These are phyloP conservation scores for Botrytis paeoniae DNA, from an alignment of 2,329 filamentous ascomycete genomes.

Conservation along the genomic window DNA sequence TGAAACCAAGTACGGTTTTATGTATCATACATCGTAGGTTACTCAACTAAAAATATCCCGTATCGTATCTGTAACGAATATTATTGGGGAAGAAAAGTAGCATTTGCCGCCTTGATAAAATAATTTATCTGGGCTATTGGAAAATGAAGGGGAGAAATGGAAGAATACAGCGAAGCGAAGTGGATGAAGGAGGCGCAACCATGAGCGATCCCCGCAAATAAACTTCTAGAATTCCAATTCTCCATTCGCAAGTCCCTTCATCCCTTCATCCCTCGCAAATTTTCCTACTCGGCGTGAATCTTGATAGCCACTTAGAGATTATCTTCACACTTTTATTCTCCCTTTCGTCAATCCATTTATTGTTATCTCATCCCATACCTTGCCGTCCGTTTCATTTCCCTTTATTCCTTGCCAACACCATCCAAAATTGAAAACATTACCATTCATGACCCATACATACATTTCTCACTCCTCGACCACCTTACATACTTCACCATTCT, in stretches of 20 bases:
- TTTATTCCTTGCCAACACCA: slow-evolving; percentile 5
- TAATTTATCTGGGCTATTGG: not conserved
- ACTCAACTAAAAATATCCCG: slow-evolving; percentile 1
- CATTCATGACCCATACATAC: slow-evolving; percentile 11
- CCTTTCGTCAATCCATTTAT: slow-evolving; percentile 1
- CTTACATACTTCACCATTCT: slow-evolving; percentile 1
- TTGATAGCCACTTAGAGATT: not conserved
- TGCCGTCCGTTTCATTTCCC: not conserved
- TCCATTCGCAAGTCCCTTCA: not conserved
- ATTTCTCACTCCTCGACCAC: not conserved
- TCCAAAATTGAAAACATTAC: not conserved
- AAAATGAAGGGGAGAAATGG: not conserved
- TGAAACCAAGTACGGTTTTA: slow-evolving; percentile 12
- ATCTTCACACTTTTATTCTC: not conserved
- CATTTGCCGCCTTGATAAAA: slow-evolving; percentile 4
- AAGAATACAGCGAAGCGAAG: slow-evolving; percentile 7
- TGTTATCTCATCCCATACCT: not conserved
- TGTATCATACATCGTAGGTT: slow-evolving; percentile 3
- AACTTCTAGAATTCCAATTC: slow-evolving; percentile 14
- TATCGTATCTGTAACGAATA: slow-evolving; percentile 2
- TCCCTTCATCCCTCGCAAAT: not conserved
- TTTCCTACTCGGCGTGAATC: slow-evolving; percentile 13
- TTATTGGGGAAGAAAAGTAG: not conserved
- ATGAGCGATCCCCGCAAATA: slow-evolving; percentile 5
- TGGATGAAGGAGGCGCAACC: slow-evolving; percentile 10